Base-by-base conservation (phyloP, 2,329 filamentous ascomycete species). In the Aspergillus hiratsukae region DNA sequence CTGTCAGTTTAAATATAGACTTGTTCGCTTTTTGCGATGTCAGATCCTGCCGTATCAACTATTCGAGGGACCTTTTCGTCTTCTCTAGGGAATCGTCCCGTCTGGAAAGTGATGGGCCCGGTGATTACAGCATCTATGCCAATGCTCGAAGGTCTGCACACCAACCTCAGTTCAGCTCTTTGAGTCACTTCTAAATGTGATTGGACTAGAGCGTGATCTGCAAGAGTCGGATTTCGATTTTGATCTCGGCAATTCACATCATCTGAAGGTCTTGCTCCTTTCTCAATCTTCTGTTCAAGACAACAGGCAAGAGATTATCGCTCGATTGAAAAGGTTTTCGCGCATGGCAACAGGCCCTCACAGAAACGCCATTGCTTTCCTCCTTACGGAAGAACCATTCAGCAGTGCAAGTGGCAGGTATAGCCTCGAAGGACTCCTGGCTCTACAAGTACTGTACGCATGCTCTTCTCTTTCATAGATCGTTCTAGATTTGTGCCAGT, bases 41-140 rank as follows among this genome's bases (percentile, higher is more conserved):
- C 29, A 14, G 17, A 40, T 43, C 21, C 10, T 49, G 21, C 41
- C 17, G 48, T 19, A 17, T 49, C 28, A 28, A n/a, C 37, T 25
- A 23, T 54, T 28, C 50, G 48, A 14, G 61, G 62, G 1, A 55
- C 56, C n/a, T 79, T 79, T 64, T 76, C 73, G 61, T 66, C 69
- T n/a, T 69, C 67, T 17, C 71, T 80, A 11, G 72, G 72, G 11
- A 63, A 65, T 29, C 73, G 74, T 23, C 63, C 70, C 4, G 68
- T 76, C 29, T 77, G 75, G 71, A 64, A 64, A 17, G 56, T 62
- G 25, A 58, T 72, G 10, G 61, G 56, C 9, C 67, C 64, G 29
- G 41, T 62, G 25, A 51, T 72, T 11, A 55, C 55, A 14, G 28
- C 53, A 21, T 56, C 54, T 5, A 27, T 53, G 9, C 25, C 52